Evolutionary conservation across 108 stramenopile genomes (phyloP), one percentile per base, ranked within the genome.

Genomic region (Discostella stelligeroides): DNA sequence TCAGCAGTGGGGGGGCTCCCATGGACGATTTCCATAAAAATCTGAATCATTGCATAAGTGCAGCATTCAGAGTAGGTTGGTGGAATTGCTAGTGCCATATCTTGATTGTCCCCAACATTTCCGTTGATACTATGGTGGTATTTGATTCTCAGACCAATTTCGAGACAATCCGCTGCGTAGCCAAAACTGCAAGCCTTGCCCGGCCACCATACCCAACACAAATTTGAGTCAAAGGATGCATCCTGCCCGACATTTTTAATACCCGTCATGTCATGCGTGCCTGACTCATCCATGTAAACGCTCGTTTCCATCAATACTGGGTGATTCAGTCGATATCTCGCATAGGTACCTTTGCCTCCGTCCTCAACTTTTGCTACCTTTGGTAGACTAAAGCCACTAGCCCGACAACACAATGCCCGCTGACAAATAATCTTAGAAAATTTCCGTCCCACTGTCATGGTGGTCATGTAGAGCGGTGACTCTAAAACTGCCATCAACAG

Each of bases 321-420:
- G 66, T 94, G 92, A 43, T 90, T 80, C 28, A 88, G 46, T 55
- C 51, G 66, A 56, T 77, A 87, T 43, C 43, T 60, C 41, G 40
- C 54, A 38, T 21, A 11, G n/a, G 21, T 25, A 13, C 39, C 17
- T 21, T 25, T 53, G 54, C 2, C 17, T 11, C 27, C 43, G 28
- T 68, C 0, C 17, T 60, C 42, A 18, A 54, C 68, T 42, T 55
- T 60, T 45, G 6, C 38, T 25, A 20, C 42, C 41, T 38, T 34
- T 6, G 34, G 6, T 18, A 20, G 38, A 54, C 45, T 43, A 55
- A 72, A 62, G 50, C 80, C 75, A 27, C 70, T 62, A 18, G 82
- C 84, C 7, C 93, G 86, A 79, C 93, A 95, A 60, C 93, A 95
- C 10, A 95, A 70, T 10, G 93, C 93, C 30, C 93, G 85, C 37